A percentile compares a stretch with the other conserved stretches of the same genome.
phyloP scores from a whole-genome alignment of 352 stramenopile species.

The Peronospora destructor region DNA sequence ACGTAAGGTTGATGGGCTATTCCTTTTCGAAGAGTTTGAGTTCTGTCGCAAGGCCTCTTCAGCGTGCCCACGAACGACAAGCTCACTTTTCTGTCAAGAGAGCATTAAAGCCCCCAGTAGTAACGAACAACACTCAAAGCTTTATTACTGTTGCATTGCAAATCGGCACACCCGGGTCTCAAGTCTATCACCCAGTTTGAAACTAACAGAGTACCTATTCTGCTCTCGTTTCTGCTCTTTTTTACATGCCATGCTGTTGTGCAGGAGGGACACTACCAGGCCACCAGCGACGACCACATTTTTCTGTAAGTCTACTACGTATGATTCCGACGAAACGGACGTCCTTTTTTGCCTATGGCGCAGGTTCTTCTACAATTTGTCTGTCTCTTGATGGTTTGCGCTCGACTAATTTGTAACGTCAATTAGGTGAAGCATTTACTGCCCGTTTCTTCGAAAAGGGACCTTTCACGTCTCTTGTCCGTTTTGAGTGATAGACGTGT shows the following conservation, averaged over 20 bases:
- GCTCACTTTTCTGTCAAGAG: constrained; percentile 7
- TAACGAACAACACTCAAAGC: constrained; percentile 2
- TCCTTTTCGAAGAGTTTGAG: too few species aligned
- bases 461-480: constrained; percentile 19
- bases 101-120: constrained; percentile 8
- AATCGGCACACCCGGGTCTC: too few species aligned
- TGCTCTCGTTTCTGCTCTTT: too few species aligned
- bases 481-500: constrained; percentile 14
- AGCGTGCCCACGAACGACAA: constrained; percentile 12
- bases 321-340: not conserved
- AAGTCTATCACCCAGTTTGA: too few species aligned
- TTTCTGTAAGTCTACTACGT: not conserved
- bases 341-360: not conserved
- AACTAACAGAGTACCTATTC: not conserved
- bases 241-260: too few species aligned
- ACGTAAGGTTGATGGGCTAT: too few species aligned
- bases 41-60: constrained; percentile 5
- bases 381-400: not conserved
- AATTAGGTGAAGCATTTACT: not conserved
- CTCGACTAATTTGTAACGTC: not conserved
- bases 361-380: not conserved
- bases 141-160: constrained; percentile 12
- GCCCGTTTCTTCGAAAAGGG: constrained; percentile 9
- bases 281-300: not conserved
- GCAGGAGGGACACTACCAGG: too few species aligned